Base-by-base conservation (phyloP, 495 filamentous ascomycete genomes). In the Friedmanniomyces simplex region DNA sequence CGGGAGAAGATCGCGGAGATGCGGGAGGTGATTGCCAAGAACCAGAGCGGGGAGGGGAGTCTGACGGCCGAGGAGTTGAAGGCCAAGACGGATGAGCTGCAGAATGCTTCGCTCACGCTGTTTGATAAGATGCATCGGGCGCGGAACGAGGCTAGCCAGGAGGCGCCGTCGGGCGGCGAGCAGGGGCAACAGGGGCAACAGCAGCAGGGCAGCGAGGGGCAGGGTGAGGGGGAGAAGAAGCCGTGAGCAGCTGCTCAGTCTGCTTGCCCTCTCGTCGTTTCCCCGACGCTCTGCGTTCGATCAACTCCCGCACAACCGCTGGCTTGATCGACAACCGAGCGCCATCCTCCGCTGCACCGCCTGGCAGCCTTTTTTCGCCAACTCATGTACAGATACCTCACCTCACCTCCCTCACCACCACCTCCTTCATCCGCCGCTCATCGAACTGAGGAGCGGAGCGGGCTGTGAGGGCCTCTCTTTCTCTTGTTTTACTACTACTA, bases 71-170 rank as follows among this genome's bases (percentile, higher is more conserved):
- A 83, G 59, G 87, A 96, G 71, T 79, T 98, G 69, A 98, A 97
- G 84, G 83, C 87, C 77, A 96, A 97, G 87, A 91, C 85, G 60
- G 94, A 97, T 61, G 93, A 96, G 74, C 83, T 98, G 65, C 94
- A 97, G 76, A 88, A 83, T 68, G 89, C 93, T 58, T 91, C 87
- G 76, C 79, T 98, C 76, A 95, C 85, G 72, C 82, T 97, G 63
- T 98, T 98, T 74, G 93, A 97, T 79, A 96, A 98, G 86, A 95
- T 98, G 89, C 93, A 98, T 84, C 94, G 94, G 80, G 89, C 94
- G 50, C 82, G 88, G 62, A 66, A 72, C 62, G 88, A 91, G 78
- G 79, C 87, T 72, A 55, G 60, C 46, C 53, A 66, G 53, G 57
- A 66, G 53, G 61, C 54, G 22, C 55, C 60, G 49, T 42, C 53